Evolutionary conservation across 2,329 filamentous ascomycete species (phyloP).

Genomic region (Chaetomium sp.): DNA sequence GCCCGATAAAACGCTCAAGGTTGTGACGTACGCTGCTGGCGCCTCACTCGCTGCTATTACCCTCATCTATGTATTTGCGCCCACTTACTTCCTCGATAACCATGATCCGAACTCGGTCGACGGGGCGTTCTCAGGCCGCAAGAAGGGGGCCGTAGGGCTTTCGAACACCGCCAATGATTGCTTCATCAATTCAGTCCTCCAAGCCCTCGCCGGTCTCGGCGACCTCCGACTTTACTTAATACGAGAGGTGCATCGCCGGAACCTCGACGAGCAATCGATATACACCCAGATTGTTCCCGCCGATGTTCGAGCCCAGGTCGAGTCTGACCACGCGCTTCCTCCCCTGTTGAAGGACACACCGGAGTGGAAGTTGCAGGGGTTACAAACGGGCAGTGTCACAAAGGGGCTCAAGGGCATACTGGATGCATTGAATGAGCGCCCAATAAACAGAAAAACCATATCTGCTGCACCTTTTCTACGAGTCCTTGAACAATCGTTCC

Average conservation of each 20-base stretch:
- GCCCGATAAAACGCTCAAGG: conserved; percentile 76
- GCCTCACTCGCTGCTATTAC: conserved; percentile 92
- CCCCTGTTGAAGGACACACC: conserved; percentile 33
- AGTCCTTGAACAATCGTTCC: conserved; percentile 78
- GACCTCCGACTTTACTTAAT: conserved; percentile 90
- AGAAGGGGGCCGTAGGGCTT: conserved; percentile 83
- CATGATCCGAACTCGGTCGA: conserved; percentile 51
- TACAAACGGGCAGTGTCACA: conserved; percentile 80
- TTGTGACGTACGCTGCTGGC: conserved; percentile 89
- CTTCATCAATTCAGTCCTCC: conserved; percentile 94
- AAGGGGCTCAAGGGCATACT: conserved; percentile 86
- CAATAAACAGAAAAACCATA: conserved; percentile 89
- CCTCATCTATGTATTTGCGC: conserved; percentile 93
- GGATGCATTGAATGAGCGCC: conserved; percentile 85
- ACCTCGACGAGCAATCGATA: conserved; percentile 68
- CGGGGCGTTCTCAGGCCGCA: conserved; percentile 42
- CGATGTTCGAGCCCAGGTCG: conserved; percentile 1
- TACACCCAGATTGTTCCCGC: conserved; percentile 57
- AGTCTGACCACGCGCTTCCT: conserved; percentile 4
- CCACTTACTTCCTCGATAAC: conserved; percentile 92
- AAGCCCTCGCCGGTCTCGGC: conserved; percentile 82
- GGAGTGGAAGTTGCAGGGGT: conserved; percentile 55
- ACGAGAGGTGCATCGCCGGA: conserved; percentile 77
- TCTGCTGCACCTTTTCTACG: conserved; percentile 78
- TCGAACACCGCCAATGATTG: conserved; percentile 90